Percentiles rank a stretch among this genome's conserved stretches.
phyloP scores from a whole-genome alignment of 1,284 basidiomycete species.

The Pterula multifida region DNA sequence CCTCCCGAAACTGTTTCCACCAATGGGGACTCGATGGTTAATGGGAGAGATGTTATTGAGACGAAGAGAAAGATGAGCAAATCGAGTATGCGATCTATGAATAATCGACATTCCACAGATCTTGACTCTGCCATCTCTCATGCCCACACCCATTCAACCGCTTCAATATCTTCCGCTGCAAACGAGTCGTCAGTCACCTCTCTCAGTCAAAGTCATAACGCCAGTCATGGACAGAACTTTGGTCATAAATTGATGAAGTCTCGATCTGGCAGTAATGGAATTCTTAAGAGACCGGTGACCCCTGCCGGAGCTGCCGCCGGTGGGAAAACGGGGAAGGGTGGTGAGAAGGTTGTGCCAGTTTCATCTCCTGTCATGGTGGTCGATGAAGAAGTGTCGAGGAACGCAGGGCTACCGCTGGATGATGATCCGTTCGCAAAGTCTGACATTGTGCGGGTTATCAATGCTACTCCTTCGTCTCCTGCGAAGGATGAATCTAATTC shows the following conservation, averaged over 20 bases:
- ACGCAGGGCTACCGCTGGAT: slow-evolving; percentile 21
- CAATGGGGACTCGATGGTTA: neutral
- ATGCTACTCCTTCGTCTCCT: neutral
- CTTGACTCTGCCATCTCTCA: slow-evolving; percentile 2
- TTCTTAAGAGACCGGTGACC: neutral
- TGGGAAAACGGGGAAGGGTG: neutral
- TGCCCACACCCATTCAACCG: slow-evolving; percentile 12
- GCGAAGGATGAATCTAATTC: neutral
- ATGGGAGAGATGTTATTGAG: neutral
- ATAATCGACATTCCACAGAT: neutral
- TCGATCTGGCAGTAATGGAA: neutral
- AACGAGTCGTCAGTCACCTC: neutral
- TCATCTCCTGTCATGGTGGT: neutral
- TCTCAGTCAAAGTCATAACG: neutral
- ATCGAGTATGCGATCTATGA: neutral
- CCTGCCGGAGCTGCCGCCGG: too few relatives aligned
- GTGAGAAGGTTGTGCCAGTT: neutral
- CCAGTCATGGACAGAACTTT: neutral
- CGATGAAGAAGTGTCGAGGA: neutral
- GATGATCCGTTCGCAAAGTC: slow-evolving; percentile 48
- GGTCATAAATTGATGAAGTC: neutral
- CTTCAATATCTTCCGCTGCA: slow-evolving; percentile 14
- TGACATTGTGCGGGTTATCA: slow-evolving; percentile 11
- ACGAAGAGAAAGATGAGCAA: neutral
- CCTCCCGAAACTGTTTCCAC: neutral